Percentiles rank a stretch among this genome's conserved stretches.
Evolutionary conservation across 495 filamentous ascomycete genomes (phyloP).

Genomic region (Rhizodiscina lignyota): DNA sequence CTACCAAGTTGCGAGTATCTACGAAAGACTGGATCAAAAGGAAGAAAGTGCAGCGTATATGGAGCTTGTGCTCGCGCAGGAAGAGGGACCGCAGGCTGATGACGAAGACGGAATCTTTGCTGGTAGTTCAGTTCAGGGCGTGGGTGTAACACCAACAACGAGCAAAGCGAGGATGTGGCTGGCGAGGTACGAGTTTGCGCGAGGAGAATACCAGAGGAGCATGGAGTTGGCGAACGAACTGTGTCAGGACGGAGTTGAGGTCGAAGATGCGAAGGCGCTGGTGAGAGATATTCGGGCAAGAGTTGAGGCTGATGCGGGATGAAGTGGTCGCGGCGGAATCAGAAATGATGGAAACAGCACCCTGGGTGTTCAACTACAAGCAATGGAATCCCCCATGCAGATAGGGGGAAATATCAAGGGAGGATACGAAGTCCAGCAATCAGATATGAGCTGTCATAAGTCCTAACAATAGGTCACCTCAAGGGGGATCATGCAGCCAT

Average conservation of each 20-base stretch:
- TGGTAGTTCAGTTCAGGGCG: conserved; percentile 16
- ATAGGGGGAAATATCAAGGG: too few species aligned
- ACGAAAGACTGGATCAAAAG: conserved; percentile 58
- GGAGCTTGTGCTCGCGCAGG: conserved; percentile 85
- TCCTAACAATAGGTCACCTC: too few species aligned
- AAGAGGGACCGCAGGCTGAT: conserved; percentile 46
- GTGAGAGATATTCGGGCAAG: conserved; percentile 76
- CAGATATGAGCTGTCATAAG: too few species aligned
- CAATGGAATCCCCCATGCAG: too few species aligned
- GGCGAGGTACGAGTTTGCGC: conserved; percentile 59
- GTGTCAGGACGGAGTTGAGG: conserved; percentile 91
- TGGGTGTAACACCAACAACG: conserved; percentile 68
- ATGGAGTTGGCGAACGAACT: conserved; percentile 75
- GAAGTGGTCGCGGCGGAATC: too few species aligned
- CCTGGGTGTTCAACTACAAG: too few species aligned
- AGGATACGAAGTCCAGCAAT: too few species aligned
- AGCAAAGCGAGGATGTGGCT: conserved; percentile 91
- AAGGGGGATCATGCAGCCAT: too few species aligned
- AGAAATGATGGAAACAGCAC: too few species aligned
- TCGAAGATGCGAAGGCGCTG: conserved; percentile 94
- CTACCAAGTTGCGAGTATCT: conserved; percentile 75
- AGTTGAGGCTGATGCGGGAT: conserved; percentile 49
- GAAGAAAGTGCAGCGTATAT: conserved; percentile 80
- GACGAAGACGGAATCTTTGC: conserved; percentile 24
- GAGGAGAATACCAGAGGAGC: conserved; percentile 55